phyloP scores from a whole-genome alignment of 176 grass and related monocot genomes.

The Zea mays region DNA sequence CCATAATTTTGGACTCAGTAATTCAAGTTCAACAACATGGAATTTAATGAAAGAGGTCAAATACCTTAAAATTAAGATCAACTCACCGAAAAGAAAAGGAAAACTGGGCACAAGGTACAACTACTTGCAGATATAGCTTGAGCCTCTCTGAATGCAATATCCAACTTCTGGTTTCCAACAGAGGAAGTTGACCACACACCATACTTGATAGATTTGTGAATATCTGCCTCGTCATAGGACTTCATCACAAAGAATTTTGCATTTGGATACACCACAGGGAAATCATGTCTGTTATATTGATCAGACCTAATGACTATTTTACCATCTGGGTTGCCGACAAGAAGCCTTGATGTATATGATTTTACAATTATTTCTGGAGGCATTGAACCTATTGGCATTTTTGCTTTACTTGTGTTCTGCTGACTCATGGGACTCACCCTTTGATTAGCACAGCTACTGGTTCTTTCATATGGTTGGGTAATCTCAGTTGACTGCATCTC shows the following conservation, averaged over 20 bases:
- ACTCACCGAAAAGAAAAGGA: slow-evolving; percentile 91
- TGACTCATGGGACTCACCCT: slow-evolving; percentile 19
- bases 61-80: slow-evolving; percentile 32
- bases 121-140: slow-evolving; percentile 51
- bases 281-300: slow-evolving; percentile 74
- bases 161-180: slow-evolving; percentile 56
- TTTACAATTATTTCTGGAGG: slow-evolving; percentile 37
- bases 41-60: slow-evolving; percentile 23
- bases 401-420: slow-evolving; percentile 40
- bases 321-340: slow-evolving; percentile 38
- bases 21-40: slow-evolving; percentile 23
- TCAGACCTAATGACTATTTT: slow-evolving; percentile 61
- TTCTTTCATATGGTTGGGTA: slow-evolving; percentile 29
- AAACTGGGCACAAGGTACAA: slow-evolving; percentile 58
- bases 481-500: slow-evolving; percentile 39
- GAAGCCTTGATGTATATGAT: slow-evolving; percentile 54
- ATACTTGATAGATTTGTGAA: slow-evolving; percentile 84
- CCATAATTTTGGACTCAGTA: slow-evolving; percentile 24
- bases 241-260: slow-evolving; percentile 92
- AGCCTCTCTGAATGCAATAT: slow-evolving; percentile 52
- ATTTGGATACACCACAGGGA: slow-evolving; percentile 64
- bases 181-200: slow-evolving; percentile 59
- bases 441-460: slow-evolving; percentile 29
- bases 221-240: slow-evolving; percentile 49
- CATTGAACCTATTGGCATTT: slow-evolving; percentile 1